Percentiles rank a stretch among this genome's conserved stretches.
Evolutionary conservation across 495 filamentous ascomycete species (phyloP).

Genomic region (Trichoderma erinaceum): DNA sequence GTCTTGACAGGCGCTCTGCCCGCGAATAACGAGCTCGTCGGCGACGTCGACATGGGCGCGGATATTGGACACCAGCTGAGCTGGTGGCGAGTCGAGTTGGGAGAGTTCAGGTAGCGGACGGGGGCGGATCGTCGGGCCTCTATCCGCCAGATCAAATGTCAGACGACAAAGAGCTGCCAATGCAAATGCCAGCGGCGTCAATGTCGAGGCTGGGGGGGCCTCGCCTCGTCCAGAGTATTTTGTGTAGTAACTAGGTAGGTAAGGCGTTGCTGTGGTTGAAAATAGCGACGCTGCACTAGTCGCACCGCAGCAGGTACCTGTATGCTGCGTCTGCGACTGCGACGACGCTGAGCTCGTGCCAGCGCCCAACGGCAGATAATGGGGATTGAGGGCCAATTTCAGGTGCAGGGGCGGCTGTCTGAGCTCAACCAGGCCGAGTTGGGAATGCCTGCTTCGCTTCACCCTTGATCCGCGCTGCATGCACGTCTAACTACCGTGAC

Average conservation of each 20-base stretch:
- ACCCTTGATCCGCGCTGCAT: slow-evolving; percentile 13
- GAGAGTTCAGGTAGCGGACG: background rate
- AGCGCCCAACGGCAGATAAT: background rate
- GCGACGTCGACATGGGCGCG: slow-evolving; percentile 8
- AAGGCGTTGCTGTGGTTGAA: background rate
- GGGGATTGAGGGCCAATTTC: slow-evolving; percentile 1
- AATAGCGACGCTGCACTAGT: background rate
- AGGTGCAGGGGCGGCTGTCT: slow-evolving; percentile 6
- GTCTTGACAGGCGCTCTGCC: background rate
- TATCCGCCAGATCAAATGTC: background rate
- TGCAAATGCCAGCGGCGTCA: background rate
- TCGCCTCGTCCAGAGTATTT: no score
- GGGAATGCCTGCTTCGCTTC: slow-evolving; percentile 12
- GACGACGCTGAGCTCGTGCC: slow-evolving; percentile 10
- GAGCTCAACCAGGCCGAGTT: background rate
- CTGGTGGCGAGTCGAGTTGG: background rate
- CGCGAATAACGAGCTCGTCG: background rate
- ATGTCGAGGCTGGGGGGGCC: background rate
- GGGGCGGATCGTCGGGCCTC: background rate
- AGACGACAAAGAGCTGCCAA: background rate
- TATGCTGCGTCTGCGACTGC: background rate
- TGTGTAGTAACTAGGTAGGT: no score
- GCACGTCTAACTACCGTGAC: slow-evolving; percentile 13
- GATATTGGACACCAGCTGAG: background rate
- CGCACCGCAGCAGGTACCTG: background rate